Base-by-base conservation (phyloP, 2,329 filamentous ascomycete species). In the Didymella keratinophila region DNA sequence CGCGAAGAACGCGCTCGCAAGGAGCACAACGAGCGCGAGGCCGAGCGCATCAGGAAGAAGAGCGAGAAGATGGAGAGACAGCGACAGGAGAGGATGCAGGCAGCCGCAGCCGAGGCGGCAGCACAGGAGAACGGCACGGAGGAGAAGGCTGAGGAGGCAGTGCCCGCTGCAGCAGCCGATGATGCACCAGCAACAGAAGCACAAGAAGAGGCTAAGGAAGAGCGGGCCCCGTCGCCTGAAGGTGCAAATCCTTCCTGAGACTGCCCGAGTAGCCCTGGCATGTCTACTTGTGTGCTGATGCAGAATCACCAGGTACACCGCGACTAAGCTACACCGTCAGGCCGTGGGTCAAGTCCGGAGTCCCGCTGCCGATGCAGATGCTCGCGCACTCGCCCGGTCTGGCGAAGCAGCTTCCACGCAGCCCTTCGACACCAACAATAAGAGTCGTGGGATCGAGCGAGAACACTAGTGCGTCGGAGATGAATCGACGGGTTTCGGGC, bases 1-100 rank as follows among this genome's bases (percentile, higher is more conserved):
- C 96, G 94, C 75, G 95, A 99, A 70, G 95, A 98, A 60, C 85
- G 86, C 67, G 92, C 93, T 58, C 84, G 93, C 56, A 89, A 87
- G 69, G 93, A 97, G 76, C 91, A 86, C 25, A 84, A 80, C 72
- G 85, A 87, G 62, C 76, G 81, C 28, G 79, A 83, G 67, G 80
- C 83, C 60, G 81, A 79, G 46, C 74, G 82, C 58, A 80, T 80
- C 30, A 67, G 65, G 42, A 72, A 72, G 34, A 72, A 71, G 56
- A 80, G 80, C 1, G 84, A 84, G 62, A 80, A 82, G 66, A 73
- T 70, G 20, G 71, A 70, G 25, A 63, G 67, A 36, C 68, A 72
- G 11, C 64, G 64, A n/a, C 75, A 69, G 9, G 72, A 67, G 3
- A 76, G 74, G 9, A 68, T 67, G 16, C 72, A 69, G 16, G 71